Evolutionary conservation across 2,329 filamentous ascomycete species (phyloP).

Genomic region (Colletotrichum destructivum): DNA sequence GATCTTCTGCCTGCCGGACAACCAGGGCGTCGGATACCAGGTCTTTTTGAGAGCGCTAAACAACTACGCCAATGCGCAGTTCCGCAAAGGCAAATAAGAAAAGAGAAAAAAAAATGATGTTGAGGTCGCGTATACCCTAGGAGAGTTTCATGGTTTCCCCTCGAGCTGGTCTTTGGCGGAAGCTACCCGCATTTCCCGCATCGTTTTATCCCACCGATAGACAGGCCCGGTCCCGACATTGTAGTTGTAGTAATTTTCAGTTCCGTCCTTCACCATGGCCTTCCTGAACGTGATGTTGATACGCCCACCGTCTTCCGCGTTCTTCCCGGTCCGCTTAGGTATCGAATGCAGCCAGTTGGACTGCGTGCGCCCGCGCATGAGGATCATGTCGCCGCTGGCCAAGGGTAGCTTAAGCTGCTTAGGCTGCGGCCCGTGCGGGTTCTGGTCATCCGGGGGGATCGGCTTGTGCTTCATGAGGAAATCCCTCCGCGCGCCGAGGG

Average conservation of each 20-base stretch:
- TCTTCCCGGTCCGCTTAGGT: slow-evolving; percentile 79
- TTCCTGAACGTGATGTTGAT: slow-evolving; percentile 86
- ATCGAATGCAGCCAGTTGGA: slow-evolving; percentile 84
- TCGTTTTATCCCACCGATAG: slow-evolving; percentile 76
- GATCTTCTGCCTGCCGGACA: slow-evolving; percentile 86
- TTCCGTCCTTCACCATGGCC: slow-evolving; percentile 79
- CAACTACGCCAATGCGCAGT: slow-evolving; percentile 88
- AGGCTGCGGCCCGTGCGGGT: slow-evolving; percentile 28
- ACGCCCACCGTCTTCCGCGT: slow-evolving; percentile 73
- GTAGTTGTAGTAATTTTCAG: slow-evolving; percentile 88
- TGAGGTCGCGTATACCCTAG: slow-evolving; percentile 34
- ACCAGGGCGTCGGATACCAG: slow-evolving; percentile 91
- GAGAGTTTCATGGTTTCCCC: slow-evolving; percentile 25
- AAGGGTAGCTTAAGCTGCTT: slow-evolving; percentile 68
- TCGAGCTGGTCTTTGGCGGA: slow-evolving; percentile 45
- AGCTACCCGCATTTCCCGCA: slow-evolving; percentile 63
- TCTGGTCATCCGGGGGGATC: slow-evolving; percentile 50
- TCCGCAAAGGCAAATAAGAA: slow-evolving; percentile 80
- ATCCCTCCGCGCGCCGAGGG: slow-evolving; percentile 79
- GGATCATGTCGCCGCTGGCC: slow-evolving; percentile 81
- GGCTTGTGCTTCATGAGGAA: slow-evolving; percentile 88
- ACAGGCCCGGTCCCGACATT: slow-evolving; percentile 81
- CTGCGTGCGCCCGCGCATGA: slow-evolving; percentile 85
- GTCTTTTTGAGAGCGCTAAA: slow-evolving; percentile 89
- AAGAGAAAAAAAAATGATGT: neutral